phyloP scores from a whole-genome alignment of 441 rosid genomes.

The Syzygium malaccense region DNA sequence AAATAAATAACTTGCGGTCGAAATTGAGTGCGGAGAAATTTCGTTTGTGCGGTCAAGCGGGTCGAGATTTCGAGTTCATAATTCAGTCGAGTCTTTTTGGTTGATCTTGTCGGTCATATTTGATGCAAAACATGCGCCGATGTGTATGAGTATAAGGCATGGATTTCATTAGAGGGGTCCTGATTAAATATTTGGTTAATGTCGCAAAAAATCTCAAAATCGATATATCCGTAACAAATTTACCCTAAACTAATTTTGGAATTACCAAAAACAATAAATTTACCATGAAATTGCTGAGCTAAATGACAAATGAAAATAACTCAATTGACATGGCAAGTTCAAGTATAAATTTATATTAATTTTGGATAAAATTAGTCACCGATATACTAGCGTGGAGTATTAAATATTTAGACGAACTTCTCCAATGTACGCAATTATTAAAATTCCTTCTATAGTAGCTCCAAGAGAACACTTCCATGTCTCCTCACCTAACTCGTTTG shows the following conservation, averaged over 20 bases:
- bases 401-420: not conserved
- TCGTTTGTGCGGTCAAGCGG: rapidly evolving
- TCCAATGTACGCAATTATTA: not conserved
- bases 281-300: too few relatives aligned
- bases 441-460: not conserved
- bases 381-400: not conserved
- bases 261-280: too few relatives aligned
- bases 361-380: too few relatives aligned
- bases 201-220: too few relatives aligned
- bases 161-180: rapidly evolving
- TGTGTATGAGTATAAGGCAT: not conserved
- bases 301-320: too few relatives aligned
- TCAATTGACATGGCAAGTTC: too few relatives aligned
- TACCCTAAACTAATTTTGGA: too few relatives aligned
- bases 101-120: rapidly evolving
- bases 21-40: not conserved
- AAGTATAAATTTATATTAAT: too few relatives aligned
- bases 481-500: not conserved
- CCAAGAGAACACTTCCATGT: not conserved
- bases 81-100: not conserved
- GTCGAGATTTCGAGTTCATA: not conserved
- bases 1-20: not conserved
- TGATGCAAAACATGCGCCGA: rapidly evolving
- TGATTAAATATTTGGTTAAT: not conserved
- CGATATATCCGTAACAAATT: too few relatives aligned